Evolutionary conservation across 805 yeast genomes (phyloP).

Genomic region (Vanderwaltozyma tropicalis): DNA sequence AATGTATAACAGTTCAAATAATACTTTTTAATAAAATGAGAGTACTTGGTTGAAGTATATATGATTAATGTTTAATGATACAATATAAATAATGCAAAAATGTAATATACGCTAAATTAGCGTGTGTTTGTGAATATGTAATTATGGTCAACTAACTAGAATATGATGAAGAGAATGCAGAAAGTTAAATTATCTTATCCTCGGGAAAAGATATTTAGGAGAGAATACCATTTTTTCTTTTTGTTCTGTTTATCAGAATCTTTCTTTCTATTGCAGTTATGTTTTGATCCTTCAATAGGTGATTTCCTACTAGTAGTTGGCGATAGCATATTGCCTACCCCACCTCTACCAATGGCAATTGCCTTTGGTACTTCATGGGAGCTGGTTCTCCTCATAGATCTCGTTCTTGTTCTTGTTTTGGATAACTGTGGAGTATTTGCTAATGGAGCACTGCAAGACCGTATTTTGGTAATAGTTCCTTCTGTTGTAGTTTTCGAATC

Average conservation of each 20-base stretch:
- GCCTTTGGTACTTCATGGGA: conserved; percentile 3
- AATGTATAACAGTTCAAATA: no score
- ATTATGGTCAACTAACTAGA: no score
- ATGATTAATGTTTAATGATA: no score
- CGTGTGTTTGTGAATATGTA: no score
- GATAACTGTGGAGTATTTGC: not conserved
- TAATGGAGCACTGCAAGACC: not conserved
- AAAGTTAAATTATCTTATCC: no score
- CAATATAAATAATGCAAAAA: no score
- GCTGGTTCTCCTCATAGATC: not conserved
- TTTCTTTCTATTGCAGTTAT: conserved; percentile 2
- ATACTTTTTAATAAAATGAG: not conserved
- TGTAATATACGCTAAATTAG: no score
- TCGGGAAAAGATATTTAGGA: not conserved
- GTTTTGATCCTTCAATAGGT: not conserved
- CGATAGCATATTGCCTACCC: conserved; percentile 29
- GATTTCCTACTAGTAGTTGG: conserved; percentile 14
- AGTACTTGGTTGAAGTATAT: no score
- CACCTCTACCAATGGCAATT: conserved; percentile 27
- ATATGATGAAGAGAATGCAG: no score
- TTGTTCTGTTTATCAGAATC: conserved; percentile 4
- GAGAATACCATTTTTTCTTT: conserved; percentile 3
- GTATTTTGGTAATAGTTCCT: conserved; percentile 4
- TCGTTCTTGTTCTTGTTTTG: not conserved
- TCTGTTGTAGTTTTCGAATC: conserved; percentile 3